phyloP scores from a whole-genome alignment of 2,329 filamentous ascomycete genomes.

The Arthrinium phaeospermum region DNA sequence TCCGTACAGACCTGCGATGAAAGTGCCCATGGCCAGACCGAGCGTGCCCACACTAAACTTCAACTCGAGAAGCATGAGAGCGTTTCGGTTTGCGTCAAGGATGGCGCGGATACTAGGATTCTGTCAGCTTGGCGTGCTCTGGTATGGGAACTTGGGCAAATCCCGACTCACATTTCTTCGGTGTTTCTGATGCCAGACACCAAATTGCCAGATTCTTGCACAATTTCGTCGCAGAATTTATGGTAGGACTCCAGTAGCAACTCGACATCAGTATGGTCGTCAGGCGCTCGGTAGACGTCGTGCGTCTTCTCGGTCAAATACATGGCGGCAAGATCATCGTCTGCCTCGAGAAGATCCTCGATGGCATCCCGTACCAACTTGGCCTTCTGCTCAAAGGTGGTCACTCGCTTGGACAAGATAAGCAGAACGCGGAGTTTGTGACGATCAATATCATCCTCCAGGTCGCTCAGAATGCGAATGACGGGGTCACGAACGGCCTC shows the following conservation, averaged over 20 bases:
- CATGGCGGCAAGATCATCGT: constrained; percentile 94
- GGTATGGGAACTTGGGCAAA: constrained; percentile 27
- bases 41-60: constrained; percentile 96
- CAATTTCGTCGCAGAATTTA: constrained; percentile 97
- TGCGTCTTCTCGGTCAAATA: constrained; percentile 89
- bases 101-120: constrained; percentile 84
- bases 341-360: constrained; percentile 92
- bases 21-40: constrained; percentile 92
- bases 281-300: constrained; percentile 73
- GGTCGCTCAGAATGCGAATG: constrained; percentile 82
- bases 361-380: constrained; percentile 93
- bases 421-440: constrained; percentile 91
- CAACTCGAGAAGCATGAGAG: constrained; percentile 94
- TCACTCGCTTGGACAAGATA: constrained; percentile 92
- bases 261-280: constrained; percentile 96
- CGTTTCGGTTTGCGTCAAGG: constrained; percentile 96
- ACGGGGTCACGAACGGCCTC: constrained; percentile 93
- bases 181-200: constrained; percentile 97
- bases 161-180: constrained; percentile 85
- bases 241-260: constrained; percentile 97
- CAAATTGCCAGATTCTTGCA: constrained; percentile 90
- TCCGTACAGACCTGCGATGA: constrained; percentile 97
- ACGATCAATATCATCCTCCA: constrained; percentile 96
- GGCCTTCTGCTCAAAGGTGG: constrained; percentile 97
- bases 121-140: constrained; percentile 23